Base-by-base conservation (phyloP, 1,284 basidiomycete genomes). In the Melampsora larici-populina region DNA sequence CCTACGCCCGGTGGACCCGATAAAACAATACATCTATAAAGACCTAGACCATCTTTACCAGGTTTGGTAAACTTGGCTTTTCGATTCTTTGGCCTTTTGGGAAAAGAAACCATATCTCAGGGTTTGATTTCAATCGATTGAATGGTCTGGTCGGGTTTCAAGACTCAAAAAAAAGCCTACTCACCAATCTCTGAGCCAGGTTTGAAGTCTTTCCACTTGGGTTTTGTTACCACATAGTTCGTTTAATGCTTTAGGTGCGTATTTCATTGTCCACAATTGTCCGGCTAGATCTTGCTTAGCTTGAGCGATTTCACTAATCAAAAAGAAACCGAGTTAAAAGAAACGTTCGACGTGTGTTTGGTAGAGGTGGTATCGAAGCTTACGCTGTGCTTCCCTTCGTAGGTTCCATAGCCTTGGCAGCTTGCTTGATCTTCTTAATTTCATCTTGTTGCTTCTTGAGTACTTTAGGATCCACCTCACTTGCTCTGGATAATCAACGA, bases 191-290 rank as follows among this genome's bases (percentile, higher is more conserved):
- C 89, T 87, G 24, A 99, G 86, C 96, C 96, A 99, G 24, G 86
- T 86, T 75, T 90, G 89, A 26, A 99, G 86, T 83, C 94, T 95
- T 83, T 97, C 94, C 0, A 98, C 90, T 60, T 90, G 88, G 0
- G 88, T 87, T 85, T 97, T 97, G 86, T 99, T 99, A 4, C 97
- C 97, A 79, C 95, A 97, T 29, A 99, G 88, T 79, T 99, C 95
- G 81, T 92, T 96, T 78, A 95, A 80, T 17, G 87, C 88, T 80
- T 89, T 88, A 0, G 97, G 96, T 0, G 96, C 95, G 83, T 99
- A 99, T 46, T 94, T 91, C 48, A 90, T 91, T 36, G 97, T 98
- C 97, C 97, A 99, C 0, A 99, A 87, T 94, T 92, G 6, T 84
- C 81, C 6, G 79, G 78, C 71, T 78, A 73, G 43, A 46, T 70